Conservation (phyloP, 2,329 filamentous ascomycete genomes). For the Didymella sp. region DNA sequence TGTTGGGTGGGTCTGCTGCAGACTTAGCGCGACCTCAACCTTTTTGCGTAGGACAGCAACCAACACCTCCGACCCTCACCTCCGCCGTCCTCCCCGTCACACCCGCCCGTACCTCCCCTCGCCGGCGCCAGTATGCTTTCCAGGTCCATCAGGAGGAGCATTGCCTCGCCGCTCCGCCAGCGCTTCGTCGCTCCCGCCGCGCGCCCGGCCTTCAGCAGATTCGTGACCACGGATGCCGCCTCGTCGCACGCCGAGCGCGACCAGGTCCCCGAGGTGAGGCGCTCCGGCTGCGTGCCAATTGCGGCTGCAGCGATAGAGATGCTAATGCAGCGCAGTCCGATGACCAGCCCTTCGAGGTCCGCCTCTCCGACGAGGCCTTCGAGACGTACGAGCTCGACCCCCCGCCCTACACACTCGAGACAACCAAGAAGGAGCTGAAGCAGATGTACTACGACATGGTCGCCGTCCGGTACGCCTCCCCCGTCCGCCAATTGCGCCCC, state of each 20-base stretch:
- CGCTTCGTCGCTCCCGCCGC: constrained; percentile 46
- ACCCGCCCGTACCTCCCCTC: constrained; percentile 25
- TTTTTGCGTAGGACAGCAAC: constrained; percentile 7
- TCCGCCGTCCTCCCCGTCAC: constrained; percentile 22
- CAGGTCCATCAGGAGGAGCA: constrained; percentile 50
- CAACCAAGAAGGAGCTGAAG: constrained; percentile 98
- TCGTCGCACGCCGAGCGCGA: constrained; percentile 86
- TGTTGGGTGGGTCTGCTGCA: constrained; percentile 8
- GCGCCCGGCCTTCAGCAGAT: constrained; percentile 58
- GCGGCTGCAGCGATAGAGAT: background rate
- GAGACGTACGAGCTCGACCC: constrained; percentile 99
- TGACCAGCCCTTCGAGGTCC: constrained; percentile 89
- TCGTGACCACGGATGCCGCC: constrained; percentile 94
- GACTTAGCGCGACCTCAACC: constrained; percentile 15
- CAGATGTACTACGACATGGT: constrained; percentile 99
- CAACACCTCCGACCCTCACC: background rate
- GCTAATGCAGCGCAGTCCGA: constrained; percentile 71
- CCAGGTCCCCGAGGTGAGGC: constrained; percentile 72
- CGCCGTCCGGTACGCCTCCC: constrained; percentile 75
- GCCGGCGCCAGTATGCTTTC: constrained; percentile 48
- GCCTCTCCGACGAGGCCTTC: constrained; percentile 97
- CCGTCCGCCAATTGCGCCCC: background rate
- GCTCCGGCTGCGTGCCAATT: no score
- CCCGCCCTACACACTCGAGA: constrained; percentile 87
- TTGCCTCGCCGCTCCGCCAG: constrained; percentile 51